Conservation (phyloP, 75 land plant genomes). For the Picea sitchensis region DNA sequence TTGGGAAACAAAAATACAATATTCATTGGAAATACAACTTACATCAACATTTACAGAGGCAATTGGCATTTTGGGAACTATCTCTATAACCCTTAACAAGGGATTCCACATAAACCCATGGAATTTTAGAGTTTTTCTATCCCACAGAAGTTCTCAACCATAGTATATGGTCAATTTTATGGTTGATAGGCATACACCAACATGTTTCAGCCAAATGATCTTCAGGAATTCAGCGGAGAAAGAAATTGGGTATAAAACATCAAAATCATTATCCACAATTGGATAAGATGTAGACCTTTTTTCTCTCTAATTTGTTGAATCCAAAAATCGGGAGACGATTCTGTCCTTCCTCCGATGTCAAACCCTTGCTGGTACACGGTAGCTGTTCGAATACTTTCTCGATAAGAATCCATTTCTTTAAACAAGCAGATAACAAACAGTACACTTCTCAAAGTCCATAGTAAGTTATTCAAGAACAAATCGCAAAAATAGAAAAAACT, state of each 20-base stretch:
- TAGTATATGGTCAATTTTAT: neutral
- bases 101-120: slow-evolving; percentile 94
- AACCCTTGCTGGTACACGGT: no score
- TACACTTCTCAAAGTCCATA: no score
- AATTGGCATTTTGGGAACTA: slow-evolving; percentile 50
- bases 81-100: slow-evolving; percentile 48
- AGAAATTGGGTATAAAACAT: no score
- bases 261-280: no score
- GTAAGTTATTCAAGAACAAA: no score
- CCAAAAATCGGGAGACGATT: no score
- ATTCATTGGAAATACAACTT: neutral
- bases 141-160: slow-evolving; percentile 20
- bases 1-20: neutral
- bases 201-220: neutral
- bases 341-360: no score
- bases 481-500: no score
- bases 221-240: neutral
- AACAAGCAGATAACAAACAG: no score
- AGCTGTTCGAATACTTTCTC: slow-evolving; percentile 91
- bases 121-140: slow-evolving; percentile 73
- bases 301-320: no score
- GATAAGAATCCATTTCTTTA: slow-evolving; percentile 67
- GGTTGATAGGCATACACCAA: neutral
- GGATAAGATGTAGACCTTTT: no score
- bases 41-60: slow-evolving; percentile 53